Base-by-base conservation (phyloP, 108 stramenopile species). In the Nitzschia inconspicua region DNA sequence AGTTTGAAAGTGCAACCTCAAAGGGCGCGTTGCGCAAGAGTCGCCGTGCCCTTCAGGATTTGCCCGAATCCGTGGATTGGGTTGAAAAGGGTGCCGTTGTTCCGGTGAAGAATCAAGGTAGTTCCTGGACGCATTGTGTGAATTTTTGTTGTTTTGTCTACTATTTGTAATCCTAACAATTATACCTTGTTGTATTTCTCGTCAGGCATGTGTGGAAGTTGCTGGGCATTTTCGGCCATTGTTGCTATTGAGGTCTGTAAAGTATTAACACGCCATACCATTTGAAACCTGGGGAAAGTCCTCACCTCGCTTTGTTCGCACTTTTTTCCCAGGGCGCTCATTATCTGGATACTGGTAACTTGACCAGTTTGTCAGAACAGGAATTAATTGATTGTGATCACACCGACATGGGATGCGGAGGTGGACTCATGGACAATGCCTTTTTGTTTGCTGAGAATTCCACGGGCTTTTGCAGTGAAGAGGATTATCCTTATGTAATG, bases 141-240 rank as follows among this genome's bases (percentile, higher is more conserved):
- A n/a, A 11, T 31, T 35, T 16, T n/a, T 5, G 30, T 31, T 35
- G n/a, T 30, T n/a, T 32, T 36, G 20, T 54, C 29, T 18, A 2
- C 32, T 49, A 8, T 18, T 26, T 49, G 9, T 27, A 27, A 10
- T 23, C 48, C 25, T 24, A n/a, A 5, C 0, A 5, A 5, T 14
- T 30, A 52, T 2, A 0, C 0, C 22, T 19, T 11, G n/a, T 11
- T 6, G n/a, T 32, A 10, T 47, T 23, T 49, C 27, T 27, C 31
- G 8, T 8, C 19, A 54, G 53, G 92, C 7, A 84, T 86, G 36
- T 91, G 89, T 70, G 89, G 89, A 35, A 79, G 78, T 35, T 96
- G 95, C 65, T 96, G 95, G 95, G 85, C 92, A 7, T 96, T 96
- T 75, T 81, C 85, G 16, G 83, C 95, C 39, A 90, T 92, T 63